Evolutionary conservation across 179 eudicot genomes (phyloP).

Genomic region (Corrigiola litoralis): DNA sequence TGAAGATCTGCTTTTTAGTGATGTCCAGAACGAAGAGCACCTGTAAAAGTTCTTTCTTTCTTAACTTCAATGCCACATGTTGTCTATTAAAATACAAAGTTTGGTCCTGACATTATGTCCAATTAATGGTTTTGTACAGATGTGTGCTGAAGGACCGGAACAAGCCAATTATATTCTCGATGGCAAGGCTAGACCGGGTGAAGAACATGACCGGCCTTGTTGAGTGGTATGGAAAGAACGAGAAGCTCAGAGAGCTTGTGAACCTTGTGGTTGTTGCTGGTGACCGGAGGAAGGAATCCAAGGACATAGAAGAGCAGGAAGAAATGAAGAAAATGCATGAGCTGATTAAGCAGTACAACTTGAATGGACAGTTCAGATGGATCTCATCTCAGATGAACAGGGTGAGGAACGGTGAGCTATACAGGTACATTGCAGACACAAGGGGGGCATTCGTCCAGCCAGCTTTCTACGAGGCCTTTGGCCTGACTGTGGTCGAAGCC

Average conservation of each 20-base stretch:
- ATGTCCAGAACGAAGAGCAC: slow-evolving; percentile 62
- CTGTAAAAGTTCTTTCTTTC: slow-evolving; percentile 39
- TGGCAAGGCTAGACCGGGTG: slow-evolving; percentile 83
- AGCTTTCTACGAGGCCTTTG: slow-evolving; percentile 80
- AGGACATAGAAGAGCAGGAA: slow-evolving; percentile 75
- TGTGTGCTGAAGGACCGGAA: slow-evolving; percentile 35
- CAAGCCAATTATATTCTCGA: slow-evolving; percentile 82
- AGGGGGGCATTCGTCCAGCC: slow-evolving; percentile 88
- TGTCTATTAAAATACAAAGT: background rate
- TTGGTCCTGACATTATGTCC: background rate
- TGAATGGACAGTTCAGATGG: slow-evolving; percentile 83
- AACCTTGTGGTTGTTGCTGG: slow-evolving; percentile 80
- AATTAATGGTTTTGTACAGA: slow-evolving; percentile 13
- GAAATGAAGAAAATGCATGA: slow-evolving; percentile 68
- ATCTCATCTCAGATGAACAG: slow-evolving; percentile 77
- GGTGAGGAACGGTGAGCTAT: slow-evolving; percentile 72
- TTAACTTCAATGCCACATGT: background rate
- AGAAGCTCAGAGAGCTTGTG: slow-evolving; percentile 52
- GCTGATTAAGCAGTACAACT: slow-evolving; percentile 56
- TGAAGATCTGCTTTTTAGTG: slow-evolving; percentile 62
- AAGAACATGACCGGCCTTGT: slow-evolving; percentile 74
- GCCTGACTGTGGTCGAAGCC: slow-evolving; percentile 78
- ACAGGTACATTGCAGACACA: slow-evolving; percentile 71
- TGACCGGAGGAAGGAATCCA: slow-evolving; percentile 51
- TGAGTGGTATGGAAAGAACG: slow-evolving; percentile 76